Conservation (phyloP, 169 alveolate genomes). For the Babesia divergens region DNA sequence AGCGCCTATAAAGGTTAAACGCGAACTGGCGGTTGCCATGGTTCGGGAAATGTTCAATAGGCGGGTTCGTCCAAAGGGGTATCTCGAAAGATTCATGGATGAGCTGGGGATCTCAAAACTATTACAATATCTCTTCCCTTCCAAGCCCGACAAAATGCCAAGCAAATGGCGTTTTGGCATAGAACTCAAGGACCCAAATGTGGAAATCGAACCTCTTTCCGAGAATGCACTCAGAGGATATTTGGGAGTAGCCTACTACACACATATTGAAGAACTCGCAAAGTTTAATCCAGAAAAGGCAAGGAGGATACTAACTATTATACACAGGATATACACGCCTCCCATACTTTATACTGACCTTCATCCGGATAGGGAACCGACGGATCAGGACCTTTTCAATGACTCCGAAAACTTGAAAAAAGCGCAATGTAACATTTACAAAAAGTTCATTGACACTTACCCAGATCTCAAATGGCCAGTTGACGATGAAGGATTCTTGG, state of each 20-base stretch:
- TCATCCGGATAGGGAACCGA: not conserved
- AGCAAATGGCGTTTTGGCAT: constrained; percentile 29
- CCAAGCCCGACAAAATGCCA: not conserved
- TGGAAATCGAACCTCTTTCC: constrained; percentile 13
- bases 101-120: constrained; percentile 20
- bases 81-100: constrained; percentile 7
- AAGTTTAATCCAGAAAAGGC: constrained; percentile 38
- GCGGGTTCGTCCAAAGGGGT: constrained; percentile 1
- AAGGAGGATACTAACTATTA: constrained; percentile 36
- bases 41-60: constrained; percentile 1
- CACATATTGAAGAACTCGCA: constrained; percentile 39
- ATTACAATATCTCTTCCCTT: not conserved
- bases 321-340: constrained; percentile 42
- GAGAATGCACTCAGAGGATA: constrained; percentile 41
- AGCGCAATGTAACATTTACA: constrained; percentile 29
- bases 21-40: constrained; percentile 14
- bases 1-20: constrained; percentile 34
- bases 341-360: constrained; percentile 12
- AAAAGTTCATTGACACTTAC: constrained; percentile 18
- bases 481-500: constrained; percentile 39
- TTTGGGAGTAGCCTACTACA: constrained; percentile 29
- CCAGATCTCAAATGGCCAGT: constrained; percentile 60
- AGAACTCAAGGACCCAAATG: constrained; percentile 22
- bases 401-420: constrained; percentile 31
- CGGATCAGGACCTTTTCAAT: constrained; percentile 26